Conservation (phyloP, 2,329 filamentous ascomycete genomes). For the Beauveria rudraprayagi region DNA sequence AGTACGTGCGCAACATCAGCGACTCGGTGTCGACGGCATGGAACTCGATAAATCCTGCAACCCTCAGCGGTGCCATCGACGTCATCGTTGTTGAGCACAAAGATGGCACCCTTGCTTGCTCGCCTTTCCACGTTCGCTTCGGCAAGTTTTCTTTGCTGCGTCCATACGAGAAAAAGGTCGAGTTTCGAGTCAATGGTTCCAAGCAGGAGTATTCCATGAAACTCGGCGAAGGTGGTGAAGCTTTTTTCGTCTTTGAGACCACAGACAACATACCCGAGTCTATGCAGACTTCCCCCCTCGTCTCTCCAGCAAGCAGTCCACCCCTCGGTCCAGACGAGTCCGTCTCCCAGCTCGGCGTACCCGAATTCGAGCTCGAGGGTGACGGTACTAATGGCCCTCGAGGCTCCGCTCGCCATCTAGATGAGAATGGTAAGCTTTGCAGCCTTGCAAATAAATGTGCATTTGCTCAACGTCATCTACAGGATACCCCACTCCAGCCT, state of each 20-base stretch:
- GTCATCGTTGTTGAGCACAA: constrained; percentile 96
- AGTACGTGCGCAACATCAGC: constrained; percentile 94
- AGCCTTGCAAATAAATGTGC: not conserved
- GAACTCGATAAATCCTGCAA: constrained; percentile 99
- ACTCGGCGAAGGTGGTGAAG: constrained; percentile 91
- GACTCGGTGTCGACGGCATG: constrained; percentile 96
- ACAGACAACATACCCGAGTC: constrained; percentile 85
- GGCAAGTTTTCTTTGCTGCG: constrained; percentile 95
- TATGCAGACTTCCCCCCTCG: constrained; percentile 87
- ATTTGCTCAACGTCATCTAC: constrained; percentile 12
- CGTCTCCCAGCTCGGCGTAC: constrained; percentile 48
- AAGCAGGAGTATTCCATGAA: constrained; percentile 98
- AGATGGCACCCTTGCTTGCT: constrained; percentile 83
- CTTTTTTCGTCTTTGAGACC: constrained; percentile 98
- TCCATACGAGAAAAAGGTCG: constrained; percentile 97
- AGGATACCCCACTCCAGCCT: constrained; percentile 46
- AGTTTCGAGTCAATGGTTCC: constrained; percentile 87
- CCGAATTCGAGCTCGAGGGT: constrained; percentile 58
- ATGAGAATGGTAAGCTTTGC: constrained; percentile 23
- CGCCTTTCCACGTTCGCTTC: constrained; percentile 96
- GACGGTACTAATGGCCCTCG: constrained; percentile 12
- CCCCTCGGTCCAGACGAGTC: constrained; percentile 40
- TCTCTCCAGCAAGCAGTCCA: constrained; percentile 83
- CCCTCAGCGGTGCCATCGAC: constrained; percentile 94
- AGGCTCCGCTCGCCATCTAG: constrained; percentile 19